Base-by-base conservation (phyloP, 2,329 filamentous ascomycete genomes). In the Grosmannia serpens region DNA sequence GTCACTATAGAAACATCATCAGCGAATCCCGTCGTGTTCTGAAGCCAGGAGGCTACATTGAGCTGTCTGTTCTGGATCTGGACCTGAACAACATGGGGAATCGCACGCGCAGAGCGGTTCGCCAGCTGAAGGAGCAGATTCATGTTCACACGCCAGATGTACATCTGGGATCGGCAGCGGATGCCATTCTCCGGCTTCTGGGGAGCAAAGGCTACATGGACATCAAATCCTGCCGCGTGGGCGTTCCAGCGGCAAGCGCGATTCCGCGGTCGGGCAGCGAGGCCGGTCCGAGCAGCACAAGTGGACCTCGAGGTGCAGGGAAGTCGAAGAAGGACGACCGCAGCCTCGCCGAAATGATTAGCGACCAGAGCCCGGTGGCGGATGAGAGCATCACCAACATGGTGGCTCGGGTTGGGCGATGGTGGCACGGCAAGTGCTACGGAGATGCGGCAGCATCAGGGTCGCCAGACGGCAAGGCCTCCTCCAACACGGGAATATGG, bases 371-470 rank as follows among this genome's bases (percentile, higher is more conserved):
- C n/a, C 77, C 83, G 0, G 76, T 81, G 17, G 86, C 87, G 26
- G 90, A 96, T 64, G 89, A 91, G 67, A 86, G 84, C 64, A 96
- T 97, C 67, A 89, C 90, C 17, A 91, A 89, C 67, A 95, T 95
- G 79, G 91, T 97, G 26, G 87, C 91, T 20, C 87, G 92, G 62
- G 92, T 97, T 13, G 92, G 91, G 2, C 82, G 94, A 50, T 97
- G 92, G 90, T 99, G 94, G 94, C 97, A 96, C 72, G 88, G 84
- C 11, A 84, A 88, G 56, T 96, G 92, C 75, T 97, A 96, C 70
- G 92, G 96, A 72, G 83, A 80, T 59, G 78, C 81, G 5, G 76
- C 85, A 10, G 71, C 56, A 10, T 71, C 58, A 20, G 51, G 31
- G 1, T n/a, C 50, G 6, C 27, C 55, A 33, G 15, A 35, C 24